These are phyloP conservation scores for Neonectria coccinea DNA, from an alignment of 2,329 filamentous ascomycete species.

Conservation along the genomic window DNA sequence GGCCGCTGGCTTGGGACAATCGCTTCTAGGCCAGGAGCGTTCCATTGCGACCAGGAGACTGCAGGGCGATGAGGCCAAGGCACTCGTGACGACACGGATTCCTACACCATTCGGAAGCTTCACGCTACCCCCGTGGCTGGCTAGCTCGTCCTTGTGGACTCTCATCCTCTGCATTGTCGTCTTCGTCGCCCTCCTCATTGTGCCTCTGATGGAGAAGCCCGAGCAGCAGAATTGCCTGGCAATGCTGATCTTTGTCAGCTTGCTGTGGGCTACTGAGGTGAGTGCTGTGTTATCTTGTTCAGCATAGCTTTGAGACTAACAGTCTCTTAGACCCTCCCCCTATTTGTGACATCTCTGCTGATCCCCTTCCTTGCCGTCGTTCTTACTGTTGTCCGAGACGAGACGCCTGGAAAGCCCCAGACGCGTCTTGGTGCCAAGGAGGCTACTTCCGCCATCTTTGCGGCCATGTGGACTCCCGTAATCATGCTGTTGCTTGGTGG, in stretches of 20 bases:
- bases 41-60: constrained; percentile 76
- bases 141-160: constrained; percentile 83
- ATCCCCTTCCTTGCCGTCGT: constrained; percentile 95
- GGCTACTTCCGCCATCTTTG: constrained; percentile 86
- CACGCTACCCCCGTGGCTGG: constrained; percentile 81
- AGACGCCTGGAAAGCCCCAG: constrained; percentile 69
- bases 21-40: constrained; percentile 80
- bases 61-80: constrained; percentile 84
- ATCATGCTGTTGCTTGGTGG: constrained; percentile 98
- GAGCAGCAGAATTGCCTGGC: constrained; percentile 98
- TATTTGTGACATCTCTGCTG: constrained; percentile 94
- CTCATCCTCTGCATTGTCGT: constrained; percentile 77
- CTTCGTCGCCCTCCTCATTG: constrained; percentile 78
- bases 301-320: constrained; percentile 24
- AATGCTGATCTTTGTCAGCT: constrained; percentile 90
- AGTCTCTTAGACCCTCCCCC: constrained; percentile 79
- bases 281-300: constrained; percentile 37
- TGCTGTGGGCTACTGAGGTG: constrained; percentile 97
- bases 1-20: constrained; percentile 89
- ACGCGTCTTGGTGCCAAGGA: constrained; percentile 80
- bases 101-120: constrained; percentile 84
- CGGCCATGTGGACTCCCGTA: constrained; percentile 98
- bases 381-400: constrained; percentile 83
- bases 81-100: constrained; percentile 73
- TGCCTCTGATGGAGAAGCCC: constrained; percentile 85